Conservation (phyloP, 139 green algal genomes). For the Dunaliella sp. region DNA sequence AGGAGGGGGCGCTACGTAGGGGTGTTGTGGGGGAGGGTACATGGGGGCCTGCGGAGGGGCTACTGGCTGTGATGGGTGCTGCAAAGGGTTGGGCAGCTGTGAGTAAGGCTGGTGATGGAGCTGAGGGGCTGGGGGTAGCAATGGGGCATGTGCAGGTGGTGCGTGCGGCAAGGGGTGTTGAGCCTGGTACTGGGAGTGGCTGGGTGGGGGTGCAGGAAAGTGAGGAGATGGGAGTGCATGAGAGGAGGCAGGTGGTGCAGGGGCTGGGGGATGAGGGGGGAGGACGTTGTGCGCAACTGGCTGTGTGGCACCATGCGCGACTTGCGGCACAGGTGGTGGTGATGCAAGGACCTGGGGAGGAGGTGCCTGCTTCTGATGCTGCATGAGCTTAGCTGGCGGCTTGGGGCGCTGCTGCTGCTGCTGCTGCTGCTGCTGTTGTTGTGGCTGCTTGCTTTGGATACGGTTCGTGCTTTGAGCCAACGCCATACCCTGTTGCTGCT, state of each 20-base stretch:
- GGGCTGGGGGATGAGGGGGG: not conserved
- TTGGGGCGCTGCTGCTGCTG: not conserved
- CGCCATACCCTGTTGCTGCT: not conserved
- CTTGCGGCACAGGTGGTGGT: no score
- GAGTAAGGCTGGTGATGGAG: not conserved
- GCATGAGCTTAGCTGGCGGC: not conserved
- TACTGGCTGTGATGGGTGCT: no score
- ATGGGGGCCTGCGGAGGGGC: not conserved
- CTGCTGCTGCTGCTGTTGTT: constrained; percentile 1
- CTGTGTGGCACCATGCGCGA: no score
- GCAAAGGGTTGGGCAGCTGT: not conserved
- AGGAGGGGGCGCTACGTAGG: not conserved
- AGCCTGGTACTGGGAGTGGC: not conserved
- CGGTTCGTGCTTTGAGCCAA: no score
- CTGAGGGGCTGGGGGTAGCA: not conserved
- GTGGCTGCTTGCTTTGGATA: not conserved
- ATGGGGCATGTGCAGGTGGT: not conserved
- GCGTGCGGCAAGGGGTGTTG: not conserved
- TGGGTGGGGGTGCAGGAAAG: no score
- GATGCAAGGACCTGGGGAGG: no score
- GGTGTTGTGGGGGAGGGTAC: not conserved
- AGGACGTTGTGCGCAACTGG: not conserved
- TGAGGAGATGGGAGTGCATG: not conserved
- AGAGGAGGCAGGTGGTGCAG: not conserved
- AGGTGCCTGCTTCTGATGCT: not conserved